A percentile compares a stretch with the other conserved stretches of the same genome.
Evolutionary conservation across 768 basidiomycete genomes (phyloP).

Genomic region (Suillus brevipes): DNA sequence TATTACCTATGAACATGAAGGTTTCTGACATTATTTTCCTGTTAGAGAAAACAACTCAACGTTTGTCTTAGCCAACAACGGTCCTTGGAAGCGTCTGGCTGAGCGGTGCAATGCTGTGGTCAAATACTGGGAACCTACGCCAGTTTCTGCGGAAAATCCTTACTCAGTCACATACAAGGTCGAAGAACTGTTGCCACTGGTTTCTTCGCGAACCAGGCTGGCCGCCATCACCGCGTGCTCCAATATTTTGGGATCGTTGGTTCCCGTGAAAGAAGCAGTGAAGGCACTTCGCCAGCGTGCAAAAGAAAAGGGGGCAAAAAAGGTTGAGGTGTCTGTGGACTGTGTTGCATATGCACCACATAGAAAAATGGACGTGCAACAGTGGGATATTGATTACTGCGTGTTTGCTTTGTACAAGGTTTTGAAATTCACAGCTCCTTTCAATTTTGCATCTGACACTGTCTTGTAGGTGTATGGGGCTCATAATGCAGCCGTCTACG

Average conservation of each 20-base stretch:
- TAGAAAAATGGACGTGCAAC: conserved; percentile 65
- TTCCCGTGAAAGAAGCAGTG: conserved; percentile 59
- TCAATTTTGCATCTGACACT: neutral
- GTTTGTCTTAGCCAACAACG: conserved; percentile 57
- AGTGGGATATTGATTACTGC: conserved; percentile 77
- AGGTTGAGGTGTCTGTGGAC: conserved; percentile 70
- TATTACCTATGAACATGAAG: conserved; percentile 79
- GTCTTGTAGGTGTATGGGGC: conserved; percentile 66
- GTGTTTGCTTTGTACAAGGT: conserved; percentile 81
- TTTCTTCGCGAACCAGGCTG: conserved; percentile 65
- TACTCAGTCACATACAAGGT: conserved; percentile 60
- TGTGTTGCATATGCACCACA: conserved; percentile 83
- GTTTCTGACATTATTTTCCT: conserved; percentile 33
- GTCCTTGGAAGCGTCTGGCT: conserved; percentile 77
- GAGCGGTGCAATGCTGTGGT: conserved; percentile 51
- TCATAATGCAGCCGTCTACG: conserved; percentile 67
- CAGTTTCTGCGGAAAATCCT: conserved; percentile 55
- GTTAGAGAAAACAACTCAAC: neutral
- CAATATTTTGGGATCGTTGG: conserved; percentile 69
- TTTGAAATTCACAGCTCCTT: neutral
- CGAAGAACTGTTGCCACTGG: conserved; percentile 59
- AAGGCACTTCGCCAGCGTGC: conserved; percentile 52
- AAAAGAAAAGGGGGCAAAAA: conserved; percentile 49
- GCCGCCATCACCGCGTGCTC: conserved; percentile 75
- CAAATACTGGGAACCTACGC: conserved; percentile 58